Conservation (phyloP, 164 flowering plant genomes). For the Santalum album region DNA sequence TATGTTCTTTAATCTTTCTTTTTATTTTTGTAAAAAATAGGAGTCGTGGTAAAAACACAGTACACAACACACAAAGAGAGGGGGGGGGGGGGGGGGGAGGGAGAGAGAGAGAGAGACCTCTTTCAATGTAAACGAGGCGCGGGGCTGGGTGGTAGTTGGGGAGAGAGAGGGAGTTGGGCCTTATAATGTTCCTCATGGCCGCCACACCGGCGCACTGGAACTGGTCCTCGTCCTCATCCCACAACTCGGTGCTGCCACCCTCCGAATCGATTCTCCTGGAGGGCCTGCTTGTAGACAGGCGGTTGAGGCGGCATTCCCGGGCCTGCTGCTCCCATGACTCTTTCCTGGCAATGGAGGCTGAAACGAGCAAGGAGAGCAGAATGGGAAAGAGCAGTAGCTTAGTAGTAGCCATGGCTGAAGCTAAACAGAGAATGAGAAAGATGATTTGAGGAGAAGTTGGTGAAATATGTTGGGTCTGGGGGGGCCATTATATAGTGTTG, state of each 20-base stretch:
- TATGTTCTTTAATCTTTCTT: too few relatives aligned
- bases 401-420: slow-evolving; percentile 5
- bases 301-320: slow-evolving; percentile 25
- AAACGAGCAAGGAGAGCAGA: slow-evolving; percentile 10
- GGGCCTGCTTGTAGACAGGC: slow-evolving; percentile 17
- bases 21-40: too few relatives aligned
- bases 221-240: slow-evolving; percentile 28
- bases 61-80: too few relatives aligned
- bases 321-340: neutral
- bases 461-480: slow-evolving; percentile 4
- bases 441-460: neutral
- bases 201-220: slow-evolving; percentile 32
- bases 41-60: too few relatives aligned
- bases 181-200: slow-evolving; percentile 19
- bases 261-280: slow-evolving; percentile 18
- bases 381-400: slow-evolving; percentile 12
- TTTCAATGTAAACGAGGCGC: slow-evolving; percentile 23
- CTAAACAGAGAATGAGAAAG: neutral
- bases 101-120: too few relatives aligned
- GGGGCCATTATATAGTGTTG: slow-evolving; percentile 10
- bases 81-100: too few relatives aligned
- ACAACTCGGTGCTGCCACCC: slow-evolving; percentile 29
- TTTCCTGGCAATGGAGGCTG: neutral
- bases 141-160: slow-evolving; percentile 27
- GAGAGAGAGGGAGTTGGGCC: slow-evolving; percentile 17